Percentiles rank a stretch among this genome's conserved stretches.
Conservation (phyloP, 305 asterid genomes). For the Solanum hybrid region DNA sequence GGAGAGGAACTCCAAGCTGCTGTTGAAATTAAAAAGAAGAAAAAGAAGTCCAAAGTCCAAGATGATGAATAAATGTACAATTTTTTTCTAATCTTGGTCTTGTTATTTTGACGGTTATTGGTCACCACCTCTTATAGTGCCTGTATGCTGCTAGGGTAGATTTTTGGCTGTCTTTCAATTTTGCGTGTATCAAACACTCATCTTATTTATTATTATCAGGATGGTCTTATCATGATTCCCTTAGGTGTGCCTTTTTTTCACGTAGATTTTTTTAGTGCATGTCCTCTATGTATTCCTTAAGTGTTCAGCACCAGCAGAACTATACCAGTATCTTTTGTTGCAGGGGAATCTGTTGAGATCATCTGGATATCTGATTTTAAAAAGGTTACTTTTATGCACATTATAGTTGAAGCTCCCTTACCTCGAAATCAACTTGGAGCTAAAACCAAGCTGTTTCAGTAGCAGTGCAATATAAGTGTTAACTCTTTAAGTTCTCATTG, state of each 20-base stretch:
- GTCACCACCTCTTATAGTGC: not conserved
- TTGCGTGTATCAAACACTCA: not conserved
- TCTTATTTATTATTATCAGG: not conserved
- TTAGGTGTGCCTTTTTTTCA: not conserved
- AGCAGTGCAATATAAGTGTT: not conserved
- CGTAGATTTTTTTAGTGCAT: not conserved
- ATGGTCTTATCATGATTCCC: not conserved
- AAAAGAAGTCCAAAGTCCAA: constrained; percentile 39
- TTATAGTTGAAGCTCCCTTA: not conserved
- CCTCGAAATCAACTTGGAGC: not conserved
- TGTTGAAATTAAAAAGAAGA: constrained; percentile 47
- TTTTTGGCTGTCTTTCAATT: not conserved
- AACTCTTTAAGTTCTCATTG: not conserved
- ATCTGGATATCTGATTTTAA: not conserved
- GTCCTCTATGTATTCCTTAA: not conserved
- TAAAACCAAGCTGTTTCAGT: not conserved
- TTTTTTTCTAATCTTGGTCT: not conserved
- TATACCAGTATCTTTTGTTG: not conserved
- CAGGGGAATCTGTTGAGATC: not conserved
- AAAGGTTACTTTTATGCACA: not conserved
- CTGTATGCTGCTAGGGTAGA: not conserved
- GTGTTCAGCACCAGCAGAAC: not conserved
- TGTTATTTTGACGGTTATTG: not conserved
- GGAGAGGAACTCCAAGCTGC: constrained; percentile 22
- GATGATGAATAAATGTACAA: constrained; percentile 26